Evolutionary conservation across 768 basidiomycete genomes (phyloP), one percentile per base, ranked within the genome.

Genomic region (Mycena floridula): DNA sequence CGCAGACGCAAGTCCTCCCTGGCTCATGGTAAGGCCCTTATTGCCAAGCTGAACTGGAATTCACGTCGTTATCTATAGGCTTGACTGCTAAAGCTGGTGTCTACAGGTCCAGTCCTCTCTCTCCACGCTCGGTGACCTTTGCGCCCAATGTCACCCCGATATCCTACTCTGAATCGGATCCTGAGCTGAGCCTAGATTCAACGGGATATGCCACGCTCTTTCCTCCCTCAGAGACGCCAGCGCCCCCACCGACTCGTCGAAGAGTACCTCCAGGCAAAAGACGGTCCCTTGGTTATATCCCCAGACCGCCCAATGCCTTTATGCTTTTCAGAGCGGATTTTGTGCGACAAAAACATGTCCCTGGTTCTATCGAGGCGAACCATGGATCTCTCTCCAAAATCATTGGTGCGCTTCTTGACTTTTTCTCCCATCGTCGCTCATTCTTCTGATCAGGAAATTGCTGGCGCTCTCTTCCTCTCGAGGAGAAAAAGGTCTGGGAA

Each of bases 271-370:
- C 78, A 0, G 79, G 77, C 47, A 85, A 81, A 66, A 74, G 80
- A 38, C 72, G 74, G 42, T 69, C 66, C 50, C 73, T 63, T 47
- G 79, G 66, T 12, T 85, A 90, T 57, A 85, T 90, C 40, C 87
- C 87, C 3, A 77, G 87, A 18, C 87, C 87, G 1, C 84, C 87
- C 5, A 90, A 90, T 49, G 87, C 87, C 7, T 90, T 89, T 69
- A 90, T 90, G 70, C 74, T 90, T 52, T 90, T 89, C 70, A 78
- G 87, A 45, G 85, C 85, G 3, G 82, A 85, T 40, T 88, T 89
- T 63, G 84, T 89, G 50, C 73, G 82, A 54, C 82, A 77, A 54
- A 84, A 85, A 53, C 85, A 88, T 54, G 85, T 89, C 46, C 82
- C 85, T 1, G 81, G 83, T 15, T 79, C 76, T 18, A 82, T 89